Percentiles rank a stretch among this genome's conserved stretches.
These are phyloP conservation scores for Psilocybe cyanescens DNA, from an alignment of 768 basidiomycete genomes.

Conservation along the genomic window DNA sequence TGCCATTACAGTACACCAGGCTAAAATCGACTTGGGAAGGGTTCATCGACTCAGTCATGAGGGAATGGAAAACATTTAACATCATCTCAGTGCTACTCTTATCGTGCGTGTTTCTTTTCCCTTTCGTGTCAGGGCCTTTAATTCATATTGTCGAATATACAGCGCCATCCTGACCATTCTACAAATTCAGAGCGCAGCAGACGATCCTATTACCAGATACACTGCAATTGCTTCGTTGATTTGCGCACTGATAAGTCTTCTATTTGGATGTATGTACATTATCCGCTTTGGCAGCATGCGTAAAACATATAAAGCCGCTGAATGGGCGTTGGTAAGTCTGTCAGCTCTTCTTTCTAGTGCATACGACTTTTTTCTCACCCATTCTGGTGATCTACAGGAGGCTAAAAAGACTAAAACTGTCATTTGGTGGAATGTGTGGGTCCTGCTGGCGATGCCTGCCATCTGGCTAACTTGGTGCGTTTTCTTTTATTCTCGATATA, in stretches of 20 bases:
- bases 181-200: constrained; percentile 38
- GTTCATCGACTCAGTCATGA: constrained; percentile 30
- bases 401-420: constrained; percentile 36
- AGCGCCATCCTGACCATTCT: constrained; percentile 36
- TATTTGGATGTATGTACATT: constrained; percentile 64
- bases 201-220: constrained; percentile 56
- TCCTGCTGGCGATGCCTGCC: constrained; percentile 61
- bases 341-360: background rate
- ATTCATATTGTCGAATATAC: background rate
- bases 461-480: constrained; percentile 63
- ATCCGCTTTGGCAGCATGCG: constrained; percentile 66
- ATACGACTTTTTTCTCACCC: background rate
- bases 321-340: constrained; percentile 50
- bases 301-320: constrained; percentile 60
- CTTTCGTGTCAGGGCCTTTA: background rate
- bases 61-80: constrained; percentile 35
- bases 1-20: constrained; percentile 16
- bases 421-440: constrained; percentile 63
- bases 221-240: constrained; percentile 57
- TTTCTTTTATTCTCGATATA: background rate
- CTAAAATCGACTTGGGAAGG: constrained; percentile 26
- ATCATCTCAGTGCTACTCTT: constrained; percentile 31
- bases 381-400: constrained; percentile 36
- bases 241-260: constrained; percentile 61
- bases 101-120: constrained; percentile 19